These are phyloP conservation scores for Diplodia seriata DNA, from an alignment of 2,329 filamentous ascomycete genomes.

Conservation along the genomic window DNA sequence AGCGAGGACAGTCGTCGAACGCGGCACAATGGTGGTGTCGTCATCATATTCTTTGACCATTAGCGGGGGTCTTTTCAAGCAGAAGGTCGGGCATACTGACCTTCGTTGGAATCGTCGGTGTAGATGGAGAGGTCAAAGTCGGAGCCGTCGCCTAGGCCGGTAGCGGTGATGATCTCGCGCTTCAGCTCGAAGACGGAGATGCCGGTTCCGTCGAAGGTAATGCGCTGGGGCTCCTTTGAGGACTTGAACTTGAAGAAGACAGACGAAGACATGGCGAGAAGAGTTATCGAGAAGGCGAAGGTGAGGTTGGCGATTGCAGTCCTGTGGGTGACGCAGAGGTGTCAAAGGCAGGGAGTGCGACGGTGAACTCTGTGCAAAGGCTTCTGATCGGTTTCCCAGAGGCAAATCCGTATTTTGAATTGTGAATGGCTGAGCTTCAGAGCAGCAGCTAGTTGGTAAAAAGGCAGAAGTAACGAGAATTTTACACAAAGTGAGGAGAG, in stretches of 20 bases:
- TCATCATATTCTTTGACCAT: constrained; percentile 82
- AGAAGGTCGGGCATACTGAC: constrained; percentile 59
- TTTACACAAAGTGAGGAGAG: constrained; percentile 33
- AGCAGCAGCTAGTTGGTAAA: constrained; percentile 32
- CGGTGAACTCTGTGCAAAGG: constrained; percentile 33
- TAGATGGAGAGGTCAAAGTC: constrained; percentile 97
- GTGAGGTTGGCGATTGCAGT: constrained; percentile 2
- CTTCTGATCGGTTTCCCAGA: constrained; percentile 32
- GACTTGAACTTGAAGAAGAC: constrained; percentile 99
- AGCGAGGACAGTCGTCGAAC: constrained; percentile 92
- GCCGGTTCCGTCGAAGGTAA: constrained; percentile 96
- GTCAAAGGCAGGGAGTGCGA: constrained; percentile 31
- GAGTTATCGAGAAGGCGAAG: constrained; percentile 2
- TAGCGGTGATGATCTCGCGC: constrained; percentile 95
- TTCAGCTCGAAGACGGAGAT: constrained; percentile 99
- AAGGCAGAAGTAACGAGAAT: constrained; percentile 31
- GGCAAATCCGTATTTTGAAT: constrained; percentile 34
- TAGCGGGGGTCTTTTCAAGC: constrained; percentile 28
- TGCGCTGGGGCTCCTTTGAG: constrained; percentile 90
- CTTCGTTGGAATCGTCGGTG: constrained; percentile 88
- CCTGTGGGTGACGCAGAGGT: constrained; percentile 25
- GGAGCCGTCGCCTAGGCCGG: constrained; percentile 90
- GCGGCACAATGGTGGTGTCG: constrained; percentile 95
- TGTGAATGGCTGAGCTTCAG: constrained; percentile 30
- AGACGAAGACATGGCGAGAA: constrained; percentile 78